Percentiles rank a stretch among this genome's conserved stretches.
phyloP scores from a whole-genome alignment of 257 asterid genomes.

The Salvia rosmarinus region DNA sequence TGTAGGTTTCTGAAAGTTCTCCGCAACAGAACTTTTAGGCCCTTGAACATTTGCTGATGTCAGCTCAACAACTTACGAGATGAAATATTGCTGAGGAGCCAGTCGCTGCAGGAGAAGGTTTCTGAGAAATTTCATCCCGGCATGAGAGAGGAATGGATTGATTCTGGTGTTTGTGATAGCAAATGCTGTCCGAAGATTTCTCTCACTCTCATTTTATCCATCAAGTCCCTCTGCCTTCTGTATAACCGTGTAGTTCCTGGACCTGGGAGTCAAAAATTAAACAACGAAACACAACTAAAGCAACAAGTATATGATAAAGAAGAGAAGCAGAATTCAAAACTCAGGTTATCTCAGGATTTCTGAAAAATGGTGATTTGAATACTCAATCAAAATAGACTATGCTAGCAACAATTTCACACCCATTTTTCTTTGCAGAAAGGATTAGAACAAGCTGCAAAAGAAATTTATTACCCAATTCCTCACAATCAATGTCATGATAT shows the following conservation, averaged over 20 bases:
- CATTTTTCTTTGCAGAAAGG: neutral
- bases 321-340: constrained; percentile 11
- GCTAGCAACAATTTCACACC: neutral
- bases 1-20: constrained; percentile 28
- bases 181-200: constrained; percentile 36
- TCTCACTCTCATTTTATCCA: constrained; percentile 55
- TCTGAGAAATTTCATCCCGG: constrained; percentile 41
- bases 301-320: constrained; percentile 4
- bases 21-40: constrained; percentile 30
- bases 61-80: constrained; percentile 31
- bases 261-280: constrained; percentile 49
- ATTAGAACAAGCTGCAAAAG: no score
- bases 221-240: constrained; percentile 66
- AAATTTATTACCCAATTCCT: neutral
- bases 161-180: constrained; percentile 39
- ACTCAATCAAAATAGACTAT: neutral
- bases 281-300: neutral
- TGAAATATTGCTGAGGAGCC: constrained; percentile 39
- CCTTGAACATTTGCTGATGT: constrained; percentile 40
- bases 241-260: constrained; percentile 75
- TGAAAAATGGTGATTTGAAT: no score
- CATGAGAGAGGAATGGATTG: constrained; percentile 37
- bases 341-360: no score
- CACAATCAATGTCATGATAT: no score
- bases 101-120: constrained; percentile 38